phyloP scores from a whole-genome alignment of 768 basidiomycete genomes.

The Lyophyllum semitale region DNA sequence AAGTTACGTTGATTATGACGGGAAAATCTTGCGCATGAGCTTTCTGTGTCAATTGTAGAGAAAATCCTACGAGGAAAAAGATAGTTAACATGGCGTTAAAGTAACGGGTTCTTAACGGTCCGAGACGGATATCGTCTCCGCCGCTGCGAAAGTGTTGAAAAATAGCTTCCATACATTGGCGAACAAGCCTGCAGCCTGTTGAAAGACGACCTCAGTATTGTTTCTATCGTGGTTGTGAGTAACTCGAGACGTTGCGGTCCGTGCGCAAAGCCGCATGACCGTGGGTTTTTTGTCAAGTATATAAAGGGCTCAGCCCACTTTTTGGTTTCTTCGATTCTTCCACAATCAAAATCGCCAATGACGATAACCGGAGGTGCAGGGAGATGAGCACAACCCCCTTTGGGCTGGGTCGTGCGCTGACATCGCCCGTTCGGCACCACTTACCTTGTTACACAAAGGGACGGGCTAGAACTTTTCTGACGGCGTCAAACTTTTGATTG shows the following conservation, averaged over 20 bases:
- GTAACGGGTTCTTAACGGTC: no score
- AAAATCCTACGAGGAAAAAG: not conserved
- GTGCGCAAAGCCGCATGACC: conserved; percentile 18
- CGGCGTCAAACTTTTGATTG: conserved; percentile 38
- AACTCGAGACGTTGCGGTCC: no score
- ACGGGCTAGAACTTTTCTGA: conserved; percentile 58
- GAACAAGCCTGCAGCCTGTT: no score
- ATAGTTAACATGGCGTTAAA: not conserved
- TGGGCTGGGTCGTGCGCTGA: conserved; percentile 48
- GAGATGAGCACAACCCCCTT: conserved; percentile 53
- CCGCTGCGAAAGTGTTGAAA: no score
- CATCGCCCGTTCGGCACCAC: conserved; percentile 67
- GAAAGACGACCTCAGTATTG: no score
- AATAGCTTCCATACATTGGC: no score
- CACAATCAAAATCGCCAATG: conserved; percentile 51
- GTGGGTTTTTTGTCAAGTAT: conserved; percentile 12
- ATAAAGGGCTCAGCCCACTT: conserved; percentile 1
- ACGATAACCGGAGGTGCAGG: conserved; percentile 58
- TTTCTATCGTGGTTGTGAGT: no score
- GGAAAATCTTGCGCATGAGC: conserved; percentile 17
- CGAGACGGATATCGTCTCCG: no score
- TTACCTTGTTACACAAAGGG: conserved; percentile 62
- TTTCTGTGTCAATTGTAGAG: not conserved
- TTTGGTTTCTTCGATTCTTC: conserved; percentile 38
- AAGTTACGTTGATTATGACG: conserved; percentile 26